Percentiles rank a stretch among this genome's conserved stretches.
Conservation (phyloP, 345 rosid genomes). For the Salix koriyanagi region DNA sequence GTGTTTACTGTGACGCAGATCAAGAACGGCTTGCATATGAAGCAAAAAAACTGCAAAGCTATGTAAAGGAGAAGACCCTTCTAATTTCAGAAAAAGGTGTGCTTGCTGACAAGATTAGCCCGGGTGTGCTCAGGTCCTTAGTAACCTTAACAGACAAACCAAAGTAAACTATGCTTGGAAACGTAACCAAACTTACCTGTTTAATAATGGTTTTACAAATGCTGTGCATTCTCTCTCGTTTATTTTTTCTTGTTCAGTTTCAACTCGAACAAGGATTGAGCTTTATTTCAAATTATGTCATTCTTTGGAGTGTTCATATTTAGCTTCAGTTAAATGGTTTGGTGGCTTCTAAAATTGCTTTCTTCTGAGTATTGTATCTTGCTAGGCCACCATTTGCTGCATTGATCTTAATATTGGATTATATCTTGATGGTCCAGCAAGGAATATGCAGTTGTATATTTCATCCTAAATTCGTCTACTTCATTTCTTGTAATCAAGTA, state of each 20-base stretch:
- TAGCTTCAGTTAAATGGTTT: background rate
- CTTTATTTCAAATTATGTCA: background rate
- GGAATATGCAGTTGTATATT: background rate
- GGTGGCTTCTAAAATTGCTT: background rate
- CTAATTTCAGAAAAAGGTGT: slow-evolving; percentile 63
- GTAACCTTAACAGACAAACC: slow-evolving; percentile 59
- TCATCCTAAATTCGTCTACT: background rate
- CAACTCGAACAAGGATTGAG: background rate
- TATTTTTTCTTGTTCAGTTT: background rate
- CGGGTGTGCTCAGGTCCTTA: slow-evolving; percentile 57
- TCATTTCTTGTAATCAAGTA: background rate
- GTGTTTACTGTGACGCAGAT: slow-evolving; percentile 33
- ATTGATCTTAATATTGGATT: background rate
- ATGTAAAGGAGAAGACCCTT: slow-evolving; percentile 64
- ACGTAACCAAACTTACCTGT: background rate
- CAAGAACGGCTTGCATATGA: slow-evolving; percentile 55
- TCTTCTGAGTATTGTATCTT: background rate
- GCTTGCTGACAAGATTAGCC: slow-evolving; percentile 65
- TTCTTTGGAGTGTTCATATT: background rate
- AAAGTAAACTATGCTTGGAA: slow-evolving; percentile 32
- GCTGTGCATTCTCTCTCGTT: background rate
- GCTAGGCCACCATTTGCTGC: background rate
- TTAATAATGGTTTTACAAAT: background rate
- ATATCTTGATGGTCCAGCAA: background rate
- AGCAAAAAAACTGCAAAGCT: slow-evolving; percentile 66